A percentile compares a stretch with the other conserved stretches of the same genome.
Evolutionary conservation across 2,329 filamentous ascomycete species (phyloP).

Genomic region (Colletotrichum orchidophilum): DNA sequence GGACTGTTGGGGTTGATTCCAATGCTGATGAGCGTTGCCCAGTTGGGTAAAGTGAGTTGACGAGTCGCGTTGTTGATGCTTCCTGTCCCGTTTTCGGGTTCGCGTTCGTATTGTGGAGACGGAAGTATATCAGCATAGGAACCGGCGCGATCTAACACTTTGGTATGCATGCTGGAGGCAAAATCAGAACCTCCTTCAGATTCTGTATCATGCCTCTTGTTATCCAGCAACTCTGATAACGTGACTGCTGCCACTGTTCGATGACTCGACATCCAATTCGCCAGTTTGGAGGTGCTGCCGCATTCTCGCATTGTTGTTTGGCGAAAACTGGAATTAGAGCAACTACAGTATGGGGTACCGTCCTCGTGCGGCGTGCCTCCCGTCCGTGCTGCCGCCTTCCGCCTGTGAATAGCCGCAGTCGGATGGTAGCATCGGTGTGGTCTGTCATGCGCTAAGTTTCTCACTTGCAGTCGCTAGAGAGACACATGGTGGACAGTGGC

Average conservation of each 20-base stretch:
- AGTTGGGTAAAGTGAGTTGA: not conserved
- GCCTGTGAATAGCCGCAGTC: not conserved
- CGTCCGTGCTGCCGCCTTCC: not conserved
- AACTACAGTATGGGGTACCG: not conserved
- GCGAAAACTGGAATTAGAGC: not conserved
- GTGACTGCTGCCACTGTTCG: not conserved
- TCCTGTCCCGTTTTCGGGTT: slow-evolving; percentile 10
- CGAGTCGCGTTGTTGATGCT: not conserved
- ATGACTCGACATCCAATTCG: not conserved
- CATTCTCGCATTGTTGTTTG: not conserved
- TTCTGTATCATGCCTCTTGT: not conserved
- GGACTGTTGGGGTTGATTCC: not conserved
- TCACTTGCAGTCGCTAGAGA: not conserved
- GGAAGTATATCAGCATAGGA: not conserved
- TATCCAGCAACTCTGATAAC: not conserved
- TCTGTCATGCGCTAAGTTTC: not conserved
- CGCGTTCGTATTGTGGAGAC: slow-evolving; percentile 19
- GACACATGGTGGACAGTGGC: not conserved
- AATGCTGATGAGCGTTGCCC: not conserved
- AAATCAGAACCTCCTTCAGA: not conserved
- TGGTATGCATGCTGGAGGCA: not conserved
- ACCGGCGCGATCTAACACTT: not conserved
- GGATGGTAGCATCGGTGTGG: not conserved
- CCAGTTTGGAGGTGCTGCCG: not conserved
- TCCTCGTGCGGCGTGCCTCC: not conserved